These are phyloP conservation scores for Cyberlindnera saturnus DNA, from an alignment of 805 yeast species.

Conservation along the genomic window DNA sequence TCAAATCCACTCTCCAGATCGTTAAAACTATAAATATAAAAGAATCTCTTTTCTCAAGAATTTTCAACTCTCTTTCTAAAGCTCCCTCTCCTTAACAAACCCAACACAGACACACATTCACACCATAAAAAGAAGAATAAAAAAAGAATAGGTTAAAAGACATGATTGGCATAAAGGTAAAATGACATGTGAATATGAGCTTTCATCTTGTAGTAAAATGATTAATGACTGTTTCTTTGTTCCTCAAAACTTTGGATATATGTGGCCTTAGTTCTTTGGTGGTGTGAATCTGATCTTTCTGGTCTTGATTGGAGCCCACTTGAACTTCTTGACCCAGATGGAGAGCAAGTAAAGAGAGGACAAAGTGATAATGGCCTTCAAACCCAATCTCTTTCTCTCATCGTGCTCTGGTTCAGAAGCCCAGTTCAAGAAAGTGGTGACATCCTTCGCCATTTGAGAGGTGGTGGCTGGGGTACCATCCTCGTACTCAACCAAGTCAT, in stretches of 20 bases:
- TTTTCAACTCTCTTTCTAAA: not conserved
- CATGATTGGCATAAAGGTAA: conserved; percentile 2
- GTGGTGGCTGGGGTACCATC: conserved; percentile 99
- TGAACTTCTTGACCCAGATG: conserved; percentile 93
- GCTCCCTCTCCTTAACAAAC: not conserved
- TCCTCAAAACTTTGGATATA: not conserved
- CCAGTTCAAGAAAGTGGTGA: conserved; percentile 93
- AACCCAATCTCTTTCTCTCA: conserved; percentile 94
- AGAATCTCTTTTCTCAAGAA: not conserved
- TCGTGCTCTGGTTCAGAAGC: conserved; percentile 98
- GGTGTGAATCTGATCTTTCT: conserved; percentile 92
- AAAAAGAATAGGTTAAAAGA: conserved; percentile 2
- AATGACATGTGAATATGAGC: not conserved
- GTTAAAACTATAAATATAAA: conserved; percentile 11
- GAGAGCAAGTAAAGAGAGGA: conserved; percentile 77
- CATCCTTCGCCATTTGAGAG: conserved; percentile 99
- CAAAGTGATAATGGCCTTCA: conserved; percentile 79
- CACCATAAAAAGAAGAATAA: conserved; percentile 1
- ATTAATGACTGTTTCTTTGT: conserved; percentile 1
- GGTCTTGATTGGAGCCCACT: conserved; percentile 94
- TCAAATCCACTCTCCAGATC: conserved; percentile 5
- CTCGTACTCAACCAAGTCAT: conserved; percentile 95
- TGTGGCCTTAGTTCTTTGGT: conserved; percentile 56
- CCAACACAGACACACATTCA: conserved; percentile 1
- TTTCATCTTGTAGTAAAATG: not conserved